Evolutionary conservation across 2,329 filamentous ascomycete species (phyloP).

Genomic region (Ramularia endophylla): DNA sequence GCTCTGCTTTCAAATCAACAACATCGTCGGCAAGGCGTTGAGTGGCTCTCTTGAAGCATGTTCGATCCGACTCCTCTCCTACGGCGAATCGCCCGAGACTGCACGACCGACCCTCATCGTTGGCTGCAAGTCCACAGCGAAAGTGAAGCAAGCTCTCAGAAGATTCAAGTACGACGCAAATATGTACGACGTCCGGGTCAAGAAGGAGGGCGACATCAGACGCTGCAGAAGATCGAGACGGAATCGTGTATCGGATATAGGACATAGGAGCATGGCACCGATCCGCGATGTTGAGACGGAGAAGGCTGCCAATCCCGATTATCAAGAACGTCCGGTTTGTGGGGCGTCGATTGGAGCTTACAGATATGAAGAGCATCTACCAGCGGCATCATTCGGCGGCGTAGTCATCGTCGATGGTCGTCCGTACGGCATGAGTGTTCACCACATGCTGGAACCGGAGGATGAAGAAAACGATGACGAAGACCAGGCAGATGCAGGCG

Average conservation of each 20-base stretch:
- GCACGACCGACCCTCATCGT: slow-evolving; percentile 69
- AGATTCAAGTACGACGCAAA: slow-evolving; percentile 63
- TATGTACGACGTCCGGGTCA: slow-evolving; percentile 64
- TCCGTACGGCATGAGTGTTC: slow-evolving; percentile 90
- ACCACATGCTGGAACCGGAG: slow-evolving; percentile 80
- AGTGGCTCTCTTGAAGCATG: slow-evolving; percentile 69
- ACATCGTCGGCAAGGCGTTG: slow-evolving; percentile 64
- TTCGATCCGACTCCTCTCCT: slow-evolving; percentile 69
- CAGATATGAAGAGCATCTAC: slow-evolving; percentile 75
- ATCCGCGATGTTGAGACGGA: slow-evolving; percentile 17
- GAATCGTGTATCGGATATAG: slow-evolving; percentile 18
- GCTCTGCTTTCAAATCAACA: slow-evolving; percentile 67
- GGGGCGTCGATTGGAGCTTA: slow-evolving; percentile 93
- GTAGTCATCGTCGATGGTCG: slow-evolving; percentile 78
- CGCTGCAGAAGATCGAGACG: slow-evolving; percentile 31
- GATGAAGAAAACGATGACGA: slow-evolving; percentile 49
- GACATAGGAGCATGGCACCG: slow-evolving; percentile 24
- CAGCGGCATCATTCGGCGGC: slow-evolving; percentile 86
- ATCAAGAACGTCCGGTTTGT: slow-evolving; percentile 71
- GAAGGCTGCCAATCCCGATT: slow-evolving; percentile 60
- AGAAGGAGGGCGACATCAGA: slow-evolving; percentile 41
- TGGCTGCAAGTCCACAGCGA: slow-evolving; percentile 67
- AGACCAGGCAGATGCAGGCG: slow-evolving; percentile 34
- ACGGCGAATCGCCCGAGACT: slow-evolving; percentile 61
- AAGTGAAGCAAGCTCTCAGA: slow-evolving; percentile 65